Evolutionary conservation across 768 basidiomycete genomes (phyloP).

Genomic region (Daedaleopsis sinensis): DNA sequence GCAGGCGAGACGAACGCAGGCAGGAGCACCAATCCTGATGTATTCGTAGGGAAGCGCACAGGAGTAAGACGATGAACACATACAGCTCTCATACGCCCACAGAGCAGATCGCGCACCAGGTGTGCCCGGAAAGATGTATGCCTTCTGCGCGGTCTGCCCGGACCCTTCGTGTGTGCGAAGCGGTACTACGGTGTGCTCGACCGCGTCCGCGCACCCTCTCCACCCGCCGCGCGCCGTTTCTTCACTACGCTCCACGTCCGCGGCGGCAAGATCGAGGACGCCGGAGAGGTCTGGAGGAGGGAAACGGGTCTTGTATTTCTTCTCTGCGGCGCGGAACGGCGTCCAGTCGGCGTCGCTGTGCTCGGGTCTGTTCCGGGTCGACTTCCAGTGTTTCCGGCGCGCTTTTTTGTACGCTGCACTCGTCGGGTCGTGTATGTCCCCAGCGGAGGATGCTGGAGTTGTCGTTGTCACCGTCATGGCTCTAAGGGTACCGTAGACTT

Average conservation of each 20-base stretch:
- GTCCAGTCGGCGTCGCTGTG: conserved; percentile 63
- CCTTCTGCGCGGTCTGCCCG: conserved; percentile 26
- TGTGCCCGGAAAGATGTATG: conserved; percentile 52
- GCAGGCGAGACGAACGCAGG: conserved; percentile 67
- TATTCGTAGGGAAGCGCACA: background rate
- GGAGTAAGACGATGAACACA: conserved; percentile 18
- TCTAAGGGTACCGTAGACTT: background rate
- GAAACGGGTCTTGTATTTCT: conserved; percentile 77
- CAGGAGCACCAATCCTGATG: conserved; percentile 79
- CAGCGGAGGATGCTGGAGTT: background rate
- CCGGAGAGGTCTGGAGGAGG: conserved; percentile 73
- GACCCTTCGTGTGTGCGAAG: conserved; percentile 22
- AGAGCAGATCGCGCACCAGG: conserved; percentile 49
- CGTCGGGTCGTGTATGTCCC: conserved; percentile 43
- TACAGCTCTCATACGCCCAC: conserved; percentile 9
- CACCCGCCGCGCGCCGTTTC: conserved; percentile 52
- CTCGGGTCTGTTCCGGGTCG: conserved; percentile 54
- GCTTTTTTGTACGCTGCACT: conserved; percentile 63
- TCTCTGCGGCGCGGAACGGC: conserved; percentile 77
- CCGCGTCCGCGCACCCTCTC: conserved; percentile 45
- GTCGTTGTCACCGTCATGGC: conserved; percentile 11
- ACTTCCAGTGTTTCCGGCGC: conserved; percentile 57
- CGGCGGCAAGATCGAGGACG: conserved; percentile 66
- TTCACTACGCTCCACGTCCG: conserved; percentile 41
- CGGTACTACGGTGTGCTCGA: conserved; percentile 37